Conservation (phyloP, 2,329 filamentous ascomycete species). For the Aureobasidium sp. region DNA sequence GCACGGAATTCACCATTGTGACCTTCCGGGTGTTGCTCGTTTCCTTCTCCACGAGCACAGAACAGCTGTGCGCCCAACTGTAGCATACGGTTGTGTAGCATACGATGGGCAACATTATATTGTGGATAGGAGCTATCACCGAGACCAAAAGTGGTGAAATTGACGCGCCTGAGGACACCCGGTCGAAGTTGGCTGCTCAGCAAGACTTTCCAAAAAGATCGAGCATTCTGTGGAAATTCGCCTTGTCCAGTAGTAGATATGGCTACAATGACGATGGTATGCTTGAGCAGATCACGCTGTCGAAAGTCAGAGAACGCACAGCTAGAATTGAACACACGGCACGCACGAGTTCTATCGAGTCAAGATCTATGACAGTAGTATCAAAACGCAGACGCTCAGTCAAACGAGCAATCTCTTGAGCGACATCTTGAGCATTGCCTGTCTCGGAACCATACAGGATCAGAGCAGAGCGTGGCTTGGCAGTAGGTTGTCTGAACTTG, state of each 20-base stretch:
- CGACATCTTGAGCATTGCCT: slow-evolving; percentile 86
- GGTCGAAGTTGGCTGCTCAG: slow-evolving; percentile 69
- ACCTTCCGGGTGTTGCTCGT: slow-evolving; percentile 91
- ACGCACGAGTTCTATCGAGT: slow-evolving; percentile 67
- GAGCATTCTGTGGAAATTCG: slow-evolving; percentile 78
- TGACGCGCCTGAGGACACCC: slow-evolving; percentile 59
- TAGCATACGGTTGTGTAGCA: slow-evolving; percentile 73
- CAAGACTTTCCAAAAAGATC: slow-evolving; percentile 76
- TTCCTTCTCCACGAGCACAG: slow-evolving; percentile 74
- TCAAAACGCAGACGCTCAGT: slow-evolving; percentile 72
- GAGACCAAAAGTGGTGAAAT: slow-evolving; percentile 81
- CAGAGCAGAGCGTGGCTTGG: slow-evolving; percentile 41
- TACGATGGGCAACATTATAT: slow-evolving; percentile 87
- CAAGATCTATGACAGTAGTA: slow-evolving; percentile 68
- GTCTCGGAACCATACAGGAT: slow-evolving; percentile 93
- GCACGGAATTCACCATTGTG: slow-evolving; percentile 39
- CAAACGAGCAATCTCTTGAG: slow-evolving; percentile 70
- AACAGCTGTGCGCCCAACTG: slow-evolving; percentile 77
- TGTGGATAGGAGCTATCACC: slow-evolving; percentile 93
- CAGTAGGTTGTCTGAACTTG: not conserved
- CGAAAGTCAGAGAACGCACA: slow-evolving; percentile 3
- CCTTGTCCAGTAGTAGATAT: slow-evolving; percentile 93
- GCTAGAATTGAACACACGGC: not conserved
- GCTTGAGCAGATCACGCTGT: slow-evolving; percentile 39
- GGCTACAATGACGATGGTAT: slow-evolving; percentile 64